A percentile compares a stretch with the other conserved stretches of the same genome.
Evolutionary conservation across 805 yeast species (phyloP).

Genomic region (Metschnikowia rubicola): DNA sequence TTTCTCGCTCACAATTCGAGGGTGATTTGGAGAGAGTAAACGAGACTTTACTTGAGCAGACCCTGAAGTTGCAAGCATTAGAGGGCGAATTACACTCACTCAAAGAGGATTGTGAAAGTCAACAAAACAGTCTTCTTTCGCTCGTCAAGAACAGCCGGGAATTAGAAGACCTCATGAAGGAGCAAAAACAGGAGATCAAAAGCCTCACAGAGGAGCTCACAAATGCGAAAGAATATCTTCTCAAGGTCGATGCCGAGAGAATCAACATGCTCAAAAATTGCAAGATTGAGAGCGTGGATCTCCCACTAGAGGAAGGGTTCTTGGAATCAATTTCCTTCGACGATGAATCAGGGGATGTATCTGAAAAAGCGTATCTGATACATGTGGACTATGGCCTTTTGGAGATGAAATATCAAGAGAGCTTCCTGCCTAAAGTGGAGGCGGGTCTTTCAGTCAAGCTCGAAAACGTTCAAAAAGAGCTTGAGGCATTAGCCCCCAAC

Average conservation of each 20-base stretch:
- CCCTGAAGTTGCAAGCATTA: slow-evolving; percentile 7
- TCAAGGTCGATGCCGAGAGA: slow-evolving; percentile 53
- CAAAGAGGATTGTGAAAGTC: slow-evolving; percentile 25
- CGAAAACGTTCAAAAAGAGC: slow-evolving; percentile 36
- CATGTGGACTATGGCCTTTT: slow-evolving; percentile 54
- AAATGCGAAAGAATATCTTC: slow-evolving; percentile 49
- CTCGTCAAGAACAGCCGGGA: slow-evolving; percentile 3
- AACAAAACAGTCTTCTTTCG: not conserved
- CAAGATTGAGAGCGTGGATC: slow-evolving; percentile 62
- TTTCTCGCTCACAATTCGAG: slow-evolving; percentile 26
- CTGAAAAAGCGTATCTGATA: slow-evolving; percentile 42
- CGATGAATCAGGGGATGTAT: slow-evolving; percentile 38
- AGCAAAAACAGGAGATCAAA: slow-evolving; percentile 32
- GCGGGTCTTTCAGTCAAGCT: slow-evolving; percentile 31
- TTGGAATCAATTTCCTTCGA: slow-evolving; percentile 61
- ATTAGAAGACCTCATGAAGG: slow-evolving; percentile 26
- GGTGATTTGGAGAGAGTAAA: slow-evolving; percentile 25
- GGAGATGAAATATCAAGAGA: slow-evolving; percentile 41
- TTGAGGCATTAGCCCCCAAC: slow-evolving; percentile 67
- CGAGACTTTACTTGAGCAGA: slow-evolving; percentile 20
- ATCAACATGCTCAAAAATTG: slow-evolving; percentile 63
- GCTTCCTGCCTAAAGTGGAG: slow-evolving; percentile 37
- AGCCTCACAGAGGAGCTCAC: slow-evolving; percentile 32
- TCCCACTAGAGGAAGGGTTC: slow-evolving; percentile 63
- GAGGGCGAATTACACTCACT: slow-evolving; percentile 32